Evolutionary conservation across 73 alveolate genomes (phyloP).

Genomic region (Tetrahymena thermophila): DNA sequence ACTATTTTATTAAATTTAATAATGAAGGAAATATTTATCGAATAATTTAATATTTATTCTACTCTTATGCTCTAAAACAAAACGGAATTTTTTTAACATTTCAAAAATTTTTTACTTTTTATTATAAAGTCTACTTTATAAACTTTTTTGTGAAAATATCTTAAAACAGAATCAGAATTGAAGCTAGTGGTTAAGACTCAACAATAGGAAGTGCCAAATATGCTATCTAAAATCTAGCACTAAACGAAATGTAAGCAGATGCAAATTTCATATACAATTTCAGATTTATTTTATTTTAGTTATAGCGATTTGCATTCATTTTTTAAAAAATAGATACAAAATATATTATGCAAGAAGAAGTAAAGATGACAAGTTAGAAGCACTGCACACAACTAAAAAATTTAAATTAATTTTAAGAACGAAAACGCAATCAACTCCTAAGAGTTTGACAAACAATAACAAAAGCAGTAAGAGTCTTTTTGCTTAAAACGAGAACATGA

Average conservation of each 20-base stretch:
- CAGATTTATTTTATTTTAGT: no score
- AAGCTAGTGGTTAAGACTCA: neutral
- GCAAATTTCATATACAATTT: neutral
- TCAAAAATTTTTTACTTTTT: neutral
- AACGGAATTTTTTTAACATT: neutral
- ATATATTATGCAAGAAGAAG: neutral
- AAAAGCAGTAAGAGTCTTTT: neutral
- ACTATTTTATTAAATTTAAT: no score
- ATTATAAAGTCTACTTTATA: neutral
- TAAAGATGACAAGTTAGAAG: neutral
- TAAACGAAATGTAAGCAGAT: neutral
- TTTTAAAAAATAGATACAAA: neutral
- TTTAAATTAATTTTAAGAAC: neutral
- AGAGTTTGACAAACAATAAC: neutral
- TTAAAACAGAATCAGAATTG: neutral
- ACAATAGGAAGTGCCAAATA: neutral
- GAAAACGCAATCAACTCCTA: neutral
- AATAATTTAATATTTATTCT: no score
- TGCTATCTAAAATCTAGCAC: neutral
- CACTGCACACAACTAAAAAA: neutral
- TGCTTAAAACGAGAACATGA: neutral
- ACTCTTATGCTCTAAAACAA: no score
- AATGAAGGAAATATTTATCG: no score
- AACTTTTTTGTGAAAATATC: neutral
- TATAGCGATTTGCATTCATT: no score